Percentiles rank a stretch among this genome's conserved stretches.
These are phyloP conservation scores for Alternaria brassicicola DNA, from an alignment of 2,329 filamentous ascomycete species.

Conservation along the genomic window DNA sequence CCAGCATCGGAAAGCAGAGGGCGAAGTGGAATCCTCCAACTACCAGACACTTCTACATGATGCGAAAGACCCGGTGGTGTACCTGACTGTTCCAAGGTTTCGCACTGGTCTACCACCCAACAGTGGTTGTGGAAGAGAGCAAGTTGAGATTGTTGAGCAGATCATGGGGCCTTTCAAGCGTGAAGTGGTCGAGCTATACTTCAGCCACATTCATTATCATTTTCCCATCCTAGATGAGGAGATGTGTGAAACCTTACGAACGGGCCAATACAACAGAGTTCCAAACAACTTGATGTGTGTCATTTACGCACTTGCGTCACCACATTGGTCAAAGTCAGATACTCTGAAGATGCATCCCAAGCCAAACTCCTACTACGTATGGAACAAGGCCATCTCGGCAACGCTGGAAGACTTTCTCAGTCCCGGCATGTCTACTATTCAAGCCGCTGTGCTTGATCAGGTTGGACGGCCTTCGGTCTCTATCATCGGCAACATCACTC, in stretches of 20 bases:
- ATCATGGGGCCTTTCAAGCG: slow-evolving; percentile 48
- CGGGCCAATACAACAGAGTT: slow-evolving; percentile 43
- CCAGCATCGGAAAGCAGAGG: slow-evolving; percentile 34
- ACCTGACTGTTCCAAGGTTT: slow-evolving; percentile 57
- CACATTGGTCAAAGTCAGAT: slow-evolving; percentile 48
- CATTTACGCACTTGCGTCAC: slow-evolving; percentile 47
- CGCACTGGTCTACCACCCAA: slow-evolving; percentile 53
- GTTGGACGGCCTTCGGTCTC: slow-evolving; percentile 50
- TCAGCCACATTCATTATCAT: slow-evolving; percentile 44
- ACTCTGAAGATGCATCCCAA: slow-evolving; percentile 44
- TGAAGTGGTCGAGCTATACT: slow-evolving; percentile 56
- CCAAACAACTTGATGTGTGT: slow-evolving; percentile 49
- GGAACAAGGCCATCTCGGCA: slow-evolving; percentile 52
- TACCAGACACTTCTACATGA: slow-evolving; percentile 60
- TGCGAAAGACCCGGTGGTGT: slow-evolving; percentile 49
- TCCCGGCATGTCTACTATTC: slow-evolving; percentile 49
- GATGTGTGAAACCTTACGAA: slow-evolving; percentile 42
- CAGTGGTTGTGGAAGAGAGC: slow-evolving; percentile 45
- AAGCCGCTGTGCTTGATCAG: slow-evolving; percentile 50
- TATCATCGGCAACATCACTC: slow-evolving; percentile 58
- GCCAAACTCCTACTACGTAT: slow-evolving; percentile 50
- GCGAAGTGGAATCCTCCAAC: slow-evolving; percentile 43
- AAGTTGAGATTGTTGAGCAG: slow-evolving; percentile 51
- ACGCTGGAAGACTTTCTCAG: slow-evolving; percentile 53
- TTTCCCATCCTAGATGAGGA: slow-evolving; percentile 52